A percentile compares a stretch with the other conserved stretches of the same genome.
phyloP scores from a whole-genome alignment of 2,329 filamentous ascomycete genomes.

The Fusarium subtropicale region DNA sequence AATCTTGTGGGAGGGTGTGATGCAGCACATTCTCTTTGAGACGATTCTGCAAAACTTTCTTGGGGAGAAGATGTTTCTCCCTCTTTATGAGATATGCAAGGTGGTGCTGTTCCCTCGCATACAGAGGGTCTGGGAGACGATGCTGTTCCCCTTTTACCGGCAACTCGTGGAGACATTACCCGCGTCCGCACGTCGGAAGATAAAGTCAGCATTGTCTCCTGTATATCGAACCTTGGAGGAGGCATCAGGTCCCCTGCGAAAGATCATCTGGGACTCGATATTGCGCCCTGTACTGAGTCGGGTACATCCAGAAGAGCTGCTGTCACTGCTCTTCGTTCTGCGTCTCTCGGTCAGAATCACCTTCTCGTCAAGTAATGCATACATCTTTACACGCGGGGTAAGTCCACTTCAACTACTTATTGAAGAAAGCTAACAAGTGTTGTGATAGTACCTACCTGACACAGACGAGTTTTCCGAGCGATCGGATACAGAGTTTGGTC shows the following conservation, averaged over 20 bases:
- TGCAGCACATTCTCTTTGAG: background rate
- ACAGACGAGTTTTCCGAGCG: background rate
- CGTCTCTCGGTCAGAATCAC: background rate
- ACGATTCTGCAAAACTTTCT: fast-evolving
- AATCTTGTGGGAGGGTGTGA: background rate
- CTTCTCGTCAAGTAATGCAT: background rate
- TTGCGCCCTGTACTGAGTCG: background rate
- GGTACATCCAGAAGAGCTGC: background rate
- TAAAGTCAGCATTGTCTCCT: background rate
- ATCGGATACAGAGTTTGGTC: background rate
- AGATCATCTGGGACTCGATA: background rate
- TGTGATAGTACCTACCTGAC: background rate
- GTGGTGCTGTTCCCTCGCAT: background rate
- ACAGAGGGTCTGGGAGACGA: background rate
- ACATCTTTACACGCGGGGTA: background rate
- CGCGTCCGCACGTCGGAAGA: background rate
- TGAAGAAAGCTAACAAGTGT: background rate
- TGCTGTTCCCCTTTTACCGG: background rate
- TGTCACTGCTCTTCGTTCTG: background rate
- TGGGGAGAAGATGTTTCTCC: background rate
- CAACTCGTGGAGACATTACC: background rate
- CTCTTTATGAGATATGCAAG: background rate
- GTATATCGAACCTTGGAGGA: background rate
- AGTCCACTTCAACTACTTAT: background rate
- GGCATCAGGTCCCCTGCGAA: background rate